These are phyloP conservation scores for Telfairia occidentalis DNA, from an alignment of 331 rosid genomes.

Conservation along the genomic window DNA sequence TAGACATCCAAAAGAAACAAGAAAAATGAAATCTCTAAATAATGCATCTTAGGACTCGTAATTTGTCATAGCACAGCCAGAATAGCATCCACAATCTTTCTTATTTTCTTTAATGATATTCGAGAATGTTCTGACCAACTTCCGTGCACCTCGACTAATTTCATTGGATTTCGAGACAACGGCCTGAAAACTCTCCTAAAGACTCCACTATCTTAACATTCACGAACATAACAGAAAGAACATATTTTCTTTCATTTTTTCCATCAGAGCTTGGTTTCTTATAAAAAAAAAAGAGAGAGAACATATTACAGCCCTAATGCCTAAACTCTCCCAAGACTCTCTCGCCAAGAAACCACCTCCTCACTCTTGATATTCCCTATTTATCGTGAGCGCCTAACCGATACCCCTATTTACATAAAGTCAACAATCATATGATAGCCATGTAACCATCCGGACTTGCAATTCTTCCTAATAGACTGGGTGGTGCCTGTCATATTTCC, in stretches of 20 bases:
- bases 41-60: neutral
- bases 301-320: neutral
- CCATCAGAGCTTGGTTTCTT: no score
- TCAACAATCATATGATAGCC: neutral
- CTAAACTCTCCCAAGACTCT: neutral
- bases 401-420: neutral
- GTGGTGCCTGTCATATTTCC: neutral
- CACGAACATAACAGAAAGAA: neutral
- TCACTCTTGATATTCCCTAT: neutral
- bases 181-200: no score
- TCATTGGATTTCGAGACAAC: no score
- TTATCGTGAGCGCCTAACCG: neutral
- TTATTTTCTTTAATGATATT: no score
- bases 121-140: no score
- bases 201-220: no score
- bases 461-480: neutral
- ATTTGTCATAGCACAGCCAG: neutral
- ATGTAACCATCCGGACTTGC: neutral
- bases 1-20: neutral
- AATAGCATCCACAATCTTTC: neutral
- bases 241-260: no score
- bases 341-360: neutral
- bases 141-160: no score
- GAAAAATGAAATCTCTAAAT: neutral
- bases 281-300: no score